These are phyloP conservation scores for Stemphylium vesicarium DNA, from an alignment of 2,329 filamentous ascomycete genomes.

Conservation along the genomic window DNA sequence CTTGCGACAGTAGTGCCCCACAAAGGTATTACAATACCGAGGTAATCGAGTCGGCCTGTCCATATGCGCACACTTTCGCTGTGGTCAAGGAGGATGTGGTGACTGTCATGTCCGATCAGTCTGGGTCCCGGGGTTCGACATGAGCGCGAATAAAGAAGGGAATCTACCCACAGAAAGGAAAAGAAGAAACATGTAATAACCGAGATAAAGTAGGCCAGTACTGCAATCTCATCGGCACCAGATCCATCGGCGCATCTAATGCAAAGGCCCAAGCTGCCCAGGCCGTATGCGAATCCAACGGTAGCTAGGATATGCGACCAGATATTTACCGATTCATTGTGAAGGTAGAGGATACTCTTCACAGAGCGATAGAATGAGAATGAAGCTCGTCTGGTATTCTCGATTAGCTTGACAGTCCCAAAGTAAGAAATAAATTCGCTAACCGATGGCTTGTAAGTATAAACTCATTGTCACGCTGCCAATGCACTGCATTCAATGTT, in stretches of 20 bases:
- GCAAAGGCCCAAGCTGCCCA: background rate
- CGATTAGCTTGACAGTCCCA: too few species aligned
- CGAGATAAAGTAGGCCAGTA: slow-evolving; percentile 8
- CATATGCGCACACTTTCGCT: slow-evolving; percentile 74
- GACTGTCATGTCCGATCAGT: slow-evolving; percentile 55
- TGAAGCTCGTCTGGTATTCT: background rate
- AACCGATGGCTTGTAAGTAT: slow-evolving; percentile 9
- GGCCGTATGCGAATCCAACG: background rate
- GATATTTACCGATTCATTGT: slow-evolving; percentile 14
- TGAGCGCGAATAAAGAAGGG: background rate
- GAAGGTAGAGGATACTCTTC: slow-evolving; percentile 1
- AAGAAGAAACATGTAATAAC: slow-evolving; percentile 14
- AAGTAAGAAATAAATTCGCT: background rate
- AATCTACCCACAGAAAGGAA: slow-evolving; percentile 40
- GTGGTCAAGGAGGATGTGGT: slow-evolving; percentile 82
- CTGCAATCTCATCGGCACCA: slow-evolving; percentile 1
- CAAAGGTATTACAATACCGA: slow-evolving; percentile 73
- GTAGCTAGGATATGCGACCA: slow-evolving; percentile 11
- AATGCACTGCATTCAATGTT: slow-evolving; percentile 4
- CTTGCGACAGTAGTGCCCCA: slow-evolving; percentile 86
- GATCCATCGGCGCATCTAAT: background rate
- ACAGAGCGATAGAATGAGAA: slow-evolving; percentile 3
- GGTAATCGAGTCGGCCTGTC: slow-evolving; percentile 89
- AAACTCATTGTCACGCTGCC: slow-evolving; percentile 16
- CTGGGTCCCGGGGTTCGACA: background rate